Base-by-base conservation (phyloP, 2,329 filamentous ascomycete genomes). In the Ophiostoma himal-ulmi region DNA sequence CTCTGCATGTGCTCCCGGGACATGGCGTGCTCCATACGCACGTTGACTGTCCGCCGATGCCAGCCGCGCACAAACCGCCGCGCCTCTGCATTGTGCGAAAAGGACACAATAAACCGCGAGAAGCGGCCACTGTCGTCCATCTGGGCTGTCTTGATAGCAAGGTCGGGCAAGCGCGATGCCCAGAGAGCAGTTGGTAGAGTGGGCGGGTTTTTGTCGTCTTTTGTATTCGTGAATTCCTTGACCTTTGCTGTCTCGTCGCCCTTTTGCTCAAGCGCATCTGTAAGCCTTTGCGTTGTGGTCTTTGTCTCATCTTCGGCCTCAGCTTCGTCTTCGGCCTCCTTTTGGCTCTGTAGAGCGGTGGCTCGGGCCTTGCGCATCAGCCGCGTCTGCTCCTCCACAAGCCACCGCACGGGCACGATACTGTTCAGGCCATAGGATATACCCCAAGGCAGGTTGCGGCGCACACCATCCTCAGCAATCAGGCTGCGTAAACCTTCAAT, bases 51-150 rank as follows among this genome's bases (percentile, higher is more conserved):
- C 70, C 80, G 77, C 34, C 78, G 78, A 74, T 83, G 81, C 81
- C 81, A 83, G 68, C 73, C 72, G 72, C 82, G 77, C 39, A 82
- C 81, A 73, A 85, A 85, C 69, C 83, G 80, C 69, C 80, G 82
- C 26, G 86, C 86, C 72, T 86, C 86, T 11, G 79, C 78, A 68
- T 82, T 79, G n/a, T 84, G 84, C 17, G 80, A 76, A 72, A 91
- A 88, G 5, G 83, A 82, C 30, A 89, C 74, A 17, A 89, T 79
- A 79, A 86, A 86, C 57, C 84, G 79, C 48, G 76, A 74, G 69
- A 78, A 81, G 75, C 79, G 80, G 0, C 65, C 71, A 5, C 67
- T 74, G 54, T 79, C 76, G 71, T 77, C 76, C 75, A 78, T 78
- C 10, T 75, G 73, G 73, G 68, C 71, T n/a, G 68, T 74, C 68